Percentiles rank a stretch among this genome's conserved stretches.
These are phyloP conservation scores for Neurospora intermedia DNA, from an alignment of 495 filamentous ascomycete species.

Conservation along the genomic window DNA sequence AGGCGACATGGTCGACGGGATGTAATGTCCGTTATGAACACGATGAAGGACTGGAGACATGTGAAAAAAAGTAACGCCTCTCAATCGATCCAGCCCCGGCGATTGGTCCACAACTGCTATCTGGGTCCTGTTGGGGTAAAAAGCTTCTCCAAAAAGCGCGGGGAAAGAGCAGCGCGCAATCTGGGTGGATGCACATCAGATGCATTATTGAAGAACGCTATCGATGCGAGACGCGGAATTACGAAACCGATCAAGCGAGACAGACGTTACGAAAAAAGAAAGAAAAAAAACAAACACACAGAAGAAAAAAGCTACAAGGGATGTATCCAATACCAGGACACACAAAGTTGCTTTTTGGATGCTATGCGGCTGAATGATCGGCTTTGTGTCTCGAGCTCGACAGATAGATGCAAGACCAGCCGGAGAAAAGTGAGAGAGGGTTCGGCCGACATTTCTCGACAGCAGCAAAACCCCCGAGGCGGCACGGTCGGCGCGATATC, in stretches of 20 bases:
- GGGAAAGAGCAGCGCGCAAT: not conserved
- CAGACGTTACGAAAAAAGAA: not conserved
- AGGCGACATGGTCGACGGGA: not conserved
- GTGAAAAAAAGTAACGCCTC: not conserved
- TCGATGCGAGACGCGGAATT: not conserved
- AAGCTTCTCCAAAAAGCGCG: not conserved
- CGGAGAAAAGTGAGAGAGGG: not conserved
- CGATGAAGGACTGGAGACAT: not conserved
- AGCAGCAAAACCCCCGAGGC: not conserved
- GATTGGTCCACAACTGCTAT: not conserved
- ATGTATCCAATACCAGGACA: not conserved
- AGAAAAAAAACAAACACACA: not conserved
- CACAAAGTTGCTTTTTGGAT: not conserved
- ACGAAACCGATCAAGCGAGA: not conserved
- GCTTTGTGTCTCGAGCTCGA: not conserved
- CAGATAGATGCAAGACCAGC: not conserved
- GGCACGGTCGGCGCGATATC: not conserved
- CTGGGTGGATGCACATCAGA: not conserved
- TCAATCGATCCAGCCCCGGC: not conserved
- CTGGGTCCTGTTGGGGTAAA: not conserved
- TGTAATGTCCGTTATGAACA: not conserved
- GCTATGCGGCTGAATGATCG: not conserved
- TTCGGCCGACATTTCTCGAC: not conserved
- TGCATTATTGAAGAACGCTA: not conserved
- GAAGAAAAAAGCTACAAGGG: not conserved